phyloP scores from a whole-genome alignment of 257 asterid genomes.

The Nyctanthes arbortristis region DNA sequence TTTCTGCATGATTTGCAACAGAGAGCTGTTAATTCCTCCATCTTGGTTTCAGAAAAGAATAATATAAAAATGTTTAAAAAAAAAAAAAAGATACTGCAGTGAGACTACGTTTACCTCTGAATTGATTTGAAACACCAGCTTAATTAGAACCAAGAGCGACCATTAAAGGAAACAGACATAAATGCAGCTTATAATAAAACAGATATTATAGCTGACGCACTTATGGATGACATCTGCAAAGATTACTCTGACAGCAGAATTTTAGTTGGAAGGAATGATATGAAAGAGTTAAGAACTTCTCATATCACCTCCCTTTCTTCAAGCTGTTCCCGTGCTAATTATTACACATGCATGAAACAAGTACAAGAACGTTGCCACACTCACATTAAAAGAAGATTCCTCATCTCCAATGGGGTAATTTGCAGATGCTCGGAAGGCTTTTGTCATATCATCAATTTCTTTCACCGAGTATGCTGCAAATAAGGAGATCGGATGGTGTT shows the following conservation, averaged over 20 bases:
- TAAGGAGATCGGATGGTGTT: not conserved
- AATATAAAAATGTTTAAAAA: too few relatives aligned
- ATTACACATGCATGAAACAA: constrained; percentile 22
- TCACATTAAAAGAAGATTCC: constrained; percentile 61
- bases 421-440: constrained; percentile 55
- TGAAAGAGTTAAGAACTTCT: not conserved
- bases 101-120: not conserved
- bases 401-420: constrained; percentile 44
- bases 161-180: not conserved
- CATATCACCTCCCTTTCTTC: not conserved
- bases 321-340: constrained; percentile 11
- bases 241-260: not conserved
- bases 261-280: not conserved
- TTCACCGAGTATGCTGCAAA: constrained; percentile 69
- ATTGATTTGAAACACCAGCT: too few relatives aligned
- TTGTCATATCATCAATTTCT: constrained; percentile 65
- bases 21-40: constrained; percentile 17
- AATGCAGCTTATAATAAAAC: not conserved
- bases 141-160: not conserved
- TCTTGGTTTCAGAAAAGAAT: constrained; percentile 11
- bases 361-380: constrained; percentile 31
- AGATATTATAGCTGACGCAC: not conserved
- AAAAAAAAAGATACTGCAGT: not conserved
- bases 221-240: not conserved
- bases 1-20: constrained; percentile 53